A percentile compares a stretch with the other conserved stretches of the same genome.
These are phyloP conservation scores for Areca catechu DNA, from an alignment of 176 grass and related monocot species.

Conservation along the genomic window DNA sequence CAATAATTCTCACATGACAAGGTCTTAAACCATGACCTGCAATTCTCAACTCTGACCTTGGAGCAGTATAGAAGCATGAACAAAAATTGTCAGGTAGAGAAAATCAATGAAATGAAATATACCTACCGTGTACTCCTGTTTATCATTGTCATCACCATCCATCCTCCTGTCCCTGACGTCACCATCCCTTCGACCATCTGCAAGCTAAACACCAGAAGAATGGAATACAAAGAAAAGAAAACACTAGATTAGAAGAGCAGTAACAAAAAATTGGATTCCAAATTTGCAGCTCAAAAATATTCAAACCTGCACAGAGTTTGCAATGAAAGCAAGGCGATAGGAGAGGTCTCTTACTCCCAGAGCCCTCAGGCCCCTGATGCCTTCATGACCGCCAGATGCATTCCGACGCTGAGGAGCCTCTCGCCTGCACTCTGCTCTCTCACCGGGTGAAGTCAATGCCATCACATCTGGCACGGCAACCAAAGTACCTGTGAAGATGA, in stretches of 20 bases:
- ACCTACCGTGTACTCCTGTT: slow-evolving; percentile 79
- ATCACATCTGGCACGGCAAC: slow-evolving; percentile 93
- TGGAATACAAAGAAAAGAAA: slow-evolving; percentile 7
- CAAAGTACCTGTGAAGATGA: slow-evolving; percentile 84
- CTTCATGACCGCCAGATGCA: slow-evolving; percentile 63
- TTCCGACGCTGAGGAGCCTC: slow-evolving; percentile 81
- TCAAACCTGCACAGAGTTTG: slow-evolving; percentile 81
- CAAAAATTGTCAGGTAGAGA: no score
- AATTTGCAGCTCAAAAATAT: slow-evolving; percentile 11
- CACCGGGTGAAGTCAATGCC: slow-evolving; percentile 91
- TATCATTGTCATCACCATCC: slow-evolving; percentile 69
- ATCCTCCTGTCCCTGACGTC: slow-evolving; percentile 63
- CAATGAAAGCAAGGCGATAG: slow-evolving; percentile 86
- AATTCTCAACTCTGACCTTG: no score
- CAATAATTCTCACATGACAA: no score
- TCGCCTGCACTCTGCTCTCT: slow-evolving; percentile 85
- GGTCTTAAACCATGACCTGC: no score
- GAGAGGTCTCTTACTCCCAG: slow-evolving; percentile 94
- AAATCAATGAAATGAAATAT: not conserved
- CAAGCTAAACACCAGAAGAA: slow-evolving; percentile 37
- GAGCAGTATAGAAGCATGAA: no score
- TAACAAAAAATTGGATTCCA: not conserved
- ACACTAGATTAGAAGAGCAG: not conserved
- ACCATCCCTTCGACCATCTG: slow-evolving; percentile 74
- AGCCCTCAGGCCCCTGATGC: slow-evolving; percentile 77